These are phyloP conservation scores for Penstemon newberryi DNA, from an alignment of 257 asterid species.

Conservation along the genomic window DNA sequence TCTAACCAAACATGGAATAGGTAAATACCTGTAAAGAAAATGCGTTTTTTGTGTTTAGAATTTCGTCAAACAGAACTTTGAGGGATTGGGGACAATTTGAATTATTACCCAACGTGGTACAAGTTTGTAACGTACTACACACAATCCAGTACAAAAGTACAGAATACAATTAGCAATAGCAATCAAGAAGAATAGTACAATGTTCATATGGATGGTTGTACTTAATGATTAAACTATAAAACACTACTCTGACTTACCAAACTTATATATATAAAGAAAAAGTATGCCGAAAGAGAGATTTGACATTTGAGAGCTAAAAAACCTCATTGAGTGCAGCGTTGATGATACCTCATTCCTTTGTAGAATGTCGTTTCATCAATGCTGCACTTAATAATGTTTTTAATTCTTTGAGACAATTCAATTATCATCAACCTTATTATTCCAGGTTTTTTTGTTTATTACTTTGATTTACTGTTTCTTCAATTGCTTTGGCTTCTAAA, in stretches of 20 bases:
- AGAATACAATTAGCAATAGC: not conserved
- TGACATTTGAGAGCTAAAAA: slow-evolving; percentile 41
- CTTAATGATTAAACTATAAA: slow-evolving; percentile 26
- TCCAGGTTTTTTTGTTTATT: slow-evolving; percentile 21
- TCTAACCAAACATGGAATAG: too few relatives aligned
- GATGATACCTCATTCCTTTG: slow-evolving; percentile 39
- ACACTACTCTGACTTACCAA: too few relatives aligned
- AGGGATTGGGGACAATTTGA: too few relatives aligned
- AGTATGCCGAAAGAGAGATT: not conserved
- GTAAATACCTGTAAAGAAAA: too few relatives aligned
- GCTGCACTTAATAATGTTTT: slow-evolving; percentile 61
- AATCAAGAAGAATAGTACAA: slow-evolving; percentile 32
- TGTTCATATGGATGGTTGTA: slow-evolving; percentile 28
- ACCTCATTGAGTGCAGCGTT: slow-evolving; percentile 89
- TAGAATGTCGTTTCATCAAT: slow-evolving; percentile 33
- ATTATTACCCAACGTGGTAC: slow-evolving; percentile 6
- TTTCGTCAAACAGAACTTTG: too few relatives aligned
- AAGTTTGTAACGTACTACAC: slow-evolving; percentile 33
- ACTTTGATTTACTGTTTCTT: not conserved
- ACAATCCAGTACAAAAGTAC: slow-evolving; percentile 27
- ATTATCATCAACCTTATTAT: not conserved
- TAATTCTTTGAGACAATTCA: slow-evolving; percentile 28
- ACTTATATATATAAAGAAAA: too few relatives aligned
- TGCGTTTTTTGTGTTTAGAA: too few relatives aligned
- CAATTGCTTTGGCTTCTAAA: not conserved